Percentiles rank a stretch among this genome's conserved stretches.
phyloP scores from a whole-genome alignment of 768 basidiomycete genomes.

The Calvatia gigantea region DNA sequence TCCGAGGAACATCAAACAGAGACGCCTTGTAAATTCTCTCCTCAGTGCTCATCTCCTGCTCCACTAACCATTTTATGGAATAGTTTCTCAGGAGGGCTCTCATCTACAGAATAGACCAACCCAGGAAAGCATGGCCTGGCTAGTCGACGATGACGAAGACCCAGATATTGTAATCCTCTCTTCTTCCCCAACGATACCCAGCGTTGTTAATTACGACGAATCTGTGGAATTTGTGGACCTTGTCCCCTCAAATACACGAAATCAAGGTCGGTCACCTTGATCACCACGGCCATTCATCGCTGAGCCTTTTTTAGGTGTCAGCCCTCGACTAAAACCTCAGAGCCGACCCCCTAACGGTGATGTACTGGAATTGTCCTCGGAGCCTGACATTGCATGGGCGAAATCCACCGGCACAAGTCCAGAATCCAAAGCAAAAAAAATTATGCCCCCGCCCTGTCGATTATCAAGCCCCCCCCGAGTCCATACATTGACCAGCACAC shows the following conservation, averaged over 20 bases:
- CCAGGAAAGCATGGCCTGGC: constrained; percentile 56
- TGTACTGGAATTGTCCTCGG: constrained; percentile 4
- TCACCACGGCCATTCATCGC: background rate
- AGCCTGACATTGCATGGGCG: background rate
- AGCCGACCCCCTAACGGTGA: background rate
- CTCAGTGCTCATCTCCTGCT: background rate
- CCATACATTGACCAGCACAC: background rate
- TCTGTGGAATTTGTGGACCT: constrained; percentile 24
- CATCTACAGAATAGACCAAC: constrained; percentile 1
- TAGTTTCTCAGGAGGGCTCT: constrained; percentile 5
- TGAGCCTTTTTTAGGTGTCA: background rate
- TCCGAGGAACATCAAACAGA: background rate
- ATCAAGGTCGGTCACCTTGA: background rate
- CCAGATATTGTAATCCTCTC: constrained; percentile 49
- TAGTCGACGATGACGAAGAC: constrained; percentile 64
- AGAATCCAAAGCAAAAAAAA: constrained; percentile 13
- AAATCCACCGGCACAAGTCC: constrained; percentile 10
- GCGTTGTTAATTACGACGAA: constrained; percentile 16
- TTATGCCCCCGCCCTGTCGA: constrained; percentile 30
- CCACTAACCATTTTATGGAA: background rate
- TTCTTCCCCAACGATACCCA: constrained; percentile 40
- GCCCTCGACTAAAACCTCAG: background rate
- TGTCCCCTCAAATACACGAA: background rate
- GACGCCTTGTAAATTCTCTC: constrained; percentile 1
- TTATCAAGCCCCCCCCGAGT: constrained; percentile 26